Percentiles rank a stretch among this genome's conserved stretches.
Evolutionary conservation across 352 stramenopile species (phyloP).

Genomic region (Globisporangium cylindrosporum): DNA sequence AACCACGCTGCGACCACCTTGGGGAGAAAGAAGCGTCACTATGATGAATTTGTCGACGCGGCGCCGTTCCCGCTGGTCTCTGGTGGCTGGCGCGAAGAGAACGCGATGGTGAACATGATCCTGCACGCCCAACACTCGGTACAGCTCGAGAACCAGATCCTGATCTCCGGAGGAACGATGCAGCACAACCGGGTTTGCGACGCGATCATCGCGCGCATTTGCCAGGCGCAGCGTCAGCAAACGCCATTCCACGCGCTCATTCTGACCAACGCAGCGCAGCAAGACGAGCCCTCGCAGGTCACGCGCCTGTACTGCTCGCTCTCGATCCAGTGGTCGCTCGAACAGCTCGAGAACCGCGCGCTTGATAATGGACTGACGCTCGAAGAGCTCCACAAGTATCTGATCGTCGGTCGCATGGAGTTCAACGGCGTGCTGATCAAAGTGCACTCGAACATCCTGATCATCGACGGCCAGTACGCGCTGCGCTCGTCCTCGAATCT

Average conservation of each 20-base stretch:
- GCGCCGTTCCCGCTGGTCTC: conserved; percentile 71
- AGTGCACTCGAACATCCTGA: conserved; percentile 81
- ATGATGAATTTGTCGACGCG: conserved; percentile 50
- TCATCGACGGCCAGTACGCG: conserved; percentile 66
- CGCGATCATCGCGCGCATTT: conserved; percentile 55
- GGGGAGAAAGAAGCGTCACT: conserved; percentile 37
- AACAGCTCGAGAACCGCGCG: conserved; percentile 58
- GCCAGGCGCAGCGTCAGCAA: conserved; percentile 27
- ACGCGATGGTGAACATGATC: conserved; percentile 83
- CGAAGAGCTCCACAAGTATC: conserved; percentile 36
- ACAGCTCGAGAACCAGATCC: conserved; percentile 80
- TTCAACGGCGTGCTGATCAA: conserved; percentile 54
- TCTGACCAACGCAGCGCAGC: conserved; percentile 72
- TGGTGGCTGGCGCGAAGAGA: conserved; percentile 72
- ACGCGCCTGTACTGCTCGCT: conserved; percentile 77
- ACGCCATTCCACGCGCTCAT: conserved; percentile 59
- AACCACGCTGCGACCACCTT: conserved; percentile 38
- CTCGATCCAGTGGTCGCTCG: conserved; percentile 75
- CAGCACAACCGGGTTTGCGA: conserved; percentile 77
- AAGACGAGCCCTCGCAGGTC: conserved; percentile 73
- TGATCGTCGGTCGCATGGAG: conserved; percentile 52
- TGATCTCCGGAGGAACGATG: conserved; percentile 65
- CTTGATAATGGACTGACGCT: conserved; percentile 38
- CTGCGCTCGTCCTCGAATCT: conserved; percentile 75
- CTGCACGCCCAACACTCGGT: conserved; percentile 55